Evolutionary conservation across 495 filamentous ascomycete species (phyloP).

Genomic region (Aspergillus campestris): DNA sequence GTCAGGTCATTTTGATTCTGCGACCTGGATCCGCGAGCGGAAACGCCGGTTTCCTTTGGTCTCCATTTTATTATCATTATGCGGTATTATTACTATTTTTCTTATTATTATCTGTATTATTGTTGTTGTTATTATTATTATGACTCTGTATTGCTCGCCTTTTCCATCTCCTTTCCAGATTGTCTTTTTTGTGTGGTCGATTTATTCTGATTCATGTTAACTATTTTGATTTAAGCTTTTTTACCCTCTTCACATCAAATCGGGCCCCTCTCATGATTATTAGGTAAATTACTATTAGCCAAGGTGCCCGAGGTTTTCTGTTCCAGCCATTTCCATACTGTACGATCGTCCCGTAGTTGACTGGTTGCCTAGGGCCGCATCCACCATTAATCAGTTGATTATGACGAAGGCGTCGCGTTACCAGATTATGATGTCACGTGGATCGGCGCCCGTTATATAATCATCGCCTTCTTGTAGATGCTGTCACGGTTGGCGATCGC

Average conservation of each 20-base stretch:
- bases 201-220: no score
- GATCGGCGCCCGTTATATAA: constrained; percentile 1
- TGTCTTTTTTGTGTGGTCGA: no score
- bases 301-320: no score
- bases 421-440: constrained; percentile 21
- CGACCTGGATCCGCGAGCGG: constrained; percentile 1
- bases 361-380: no score
- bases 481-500: neutral
- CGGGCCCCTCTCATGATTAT: no score
- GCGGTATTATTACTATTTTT: neutral
- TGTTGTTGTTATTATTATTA: neutral
- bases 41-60: constrained; percentile 11
- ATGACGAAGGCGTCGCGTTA: constrained; percentile 9
- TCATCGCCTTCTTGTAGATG: neutral
- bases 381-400: neutral
- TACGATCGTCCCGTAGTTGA: no score
- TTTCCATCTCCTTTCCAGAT: no score
- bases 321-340: no score
- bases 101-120: neutral
- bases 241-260: no score
- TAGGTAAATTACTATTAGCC: no score
- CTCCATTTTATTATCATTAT: neutral
- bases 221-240: no score
- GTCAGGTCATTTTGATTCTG: constrained; percentile 6
- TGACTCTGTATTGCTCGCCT: no score